Conservation (phyloP, 345 rosid species). For the Eucalyptus regnans region DNA sequence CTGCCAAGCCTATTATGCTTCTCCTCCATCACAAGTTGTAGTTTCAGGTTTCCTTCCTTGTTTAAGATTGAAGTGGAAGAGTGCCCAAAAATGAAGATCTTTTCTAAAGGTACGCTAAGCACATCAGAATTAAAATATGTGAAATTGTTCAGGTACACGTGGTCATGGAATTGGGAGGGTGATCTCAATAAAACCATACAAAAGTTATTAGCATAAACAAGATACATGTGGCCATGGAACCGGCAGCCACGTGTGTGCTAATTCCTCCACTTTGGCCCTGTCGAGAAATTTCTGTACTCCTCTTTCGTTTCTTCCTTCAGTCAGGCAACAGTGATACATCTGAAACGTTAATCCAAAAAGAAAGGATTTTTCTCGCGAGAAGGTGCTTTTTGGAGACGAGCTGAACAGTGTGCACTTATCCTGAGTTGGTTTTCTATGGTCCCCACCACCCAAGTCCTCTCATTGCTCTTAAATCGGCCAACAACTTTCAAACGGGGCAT, state of each 20-base stretch:
- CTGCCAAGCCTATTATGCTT: not conserved
- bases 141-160: no score
- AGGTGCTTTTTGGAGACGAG: no score
- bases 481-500: no score
- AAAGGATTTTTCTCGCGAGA: not conserved
- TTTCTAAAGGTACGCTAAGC: not conserved
- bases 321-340: no score
- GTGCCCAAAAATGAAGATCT: not conserved
- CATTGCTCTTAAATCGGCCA: no score
- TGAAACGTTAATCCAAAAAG: not conserved
- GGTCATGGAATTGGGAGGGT: not conserved
- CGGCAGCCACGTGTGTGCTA: no score
- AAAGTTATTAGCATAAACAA: not conserved
- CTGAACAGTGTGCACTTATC: not conserved
- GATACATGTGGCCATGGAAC: no score
- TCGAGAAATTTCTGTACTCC: no score
- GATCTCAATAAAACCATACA: not conserved
- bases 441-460: no score
- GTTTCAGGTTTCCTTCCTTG: not conserved
- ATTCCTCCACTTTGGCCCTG: no score
- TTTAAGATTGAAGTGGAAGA: not conserved
- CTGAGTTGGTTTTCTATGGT: not conserved
- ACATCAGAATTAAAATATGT: accelerated
- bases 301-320: no score
- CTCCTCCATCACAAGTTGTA: not conserved